Evolutionary conservation across 2,329 filamentous ascomycete species (phyloP).

Genomic region (Scedosporium aurantiacum): DNA sequence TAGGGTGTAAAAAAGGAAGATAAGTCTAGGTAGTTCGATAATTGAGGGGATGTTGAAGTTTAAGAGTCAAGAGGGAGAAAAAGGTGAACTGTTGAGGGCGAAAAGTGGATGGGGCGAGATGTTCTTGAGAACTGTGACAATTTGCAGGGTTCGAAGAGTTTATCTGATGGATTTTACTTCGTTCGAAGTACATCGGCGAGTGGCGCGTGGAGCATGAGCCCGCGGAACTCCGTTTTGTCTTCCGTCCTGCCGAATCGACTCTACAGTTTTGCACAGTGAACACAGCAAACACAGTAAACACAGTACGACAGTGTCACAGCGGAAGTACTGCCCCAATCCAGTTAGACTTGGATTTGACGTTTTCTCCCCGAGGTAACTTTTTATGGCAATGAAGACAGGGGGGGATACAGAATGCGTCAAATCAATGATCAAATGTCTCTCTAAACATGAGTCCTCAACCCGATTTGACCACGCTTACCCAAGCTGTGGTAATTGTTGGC

Average conservation of each 20-base stretch:
- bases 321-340: not conserved
- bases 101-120: not conserved
- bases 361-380: not conserved
- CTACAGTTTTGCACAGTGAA: not conserved
- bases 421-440: not conserved
- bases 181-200: not conserved
- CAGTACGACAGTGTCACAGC: not conserved
- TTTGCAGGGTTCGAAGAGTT: not conserved
- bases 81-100: not conserved
- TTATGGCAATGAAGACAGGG: not conserved
- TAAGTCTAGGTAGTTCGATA: not conserved
- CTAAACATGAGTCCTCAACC: not conserved
- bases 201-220: not conserved
- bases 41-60: not conserved
- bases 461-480: not conserved
- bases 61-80: not conserved
- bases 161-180: conserved; percentile 3
- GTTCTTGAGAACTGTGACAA: not conserved
- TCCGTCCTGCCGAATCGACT: not conserved
- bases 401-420: not conserved
- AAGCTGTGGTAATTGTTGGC: not conserved
- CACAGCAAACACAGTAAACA: not conserved
- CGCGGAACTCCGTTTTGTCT: not conserved
- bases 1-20: not conserved
- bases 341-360: not conserved